A percentile compares a stretch with the other conserved stretches of the same genome.
Conservation (phyloP, 768 basidiomycete genomes). For the Epithele typhae region DNA sequence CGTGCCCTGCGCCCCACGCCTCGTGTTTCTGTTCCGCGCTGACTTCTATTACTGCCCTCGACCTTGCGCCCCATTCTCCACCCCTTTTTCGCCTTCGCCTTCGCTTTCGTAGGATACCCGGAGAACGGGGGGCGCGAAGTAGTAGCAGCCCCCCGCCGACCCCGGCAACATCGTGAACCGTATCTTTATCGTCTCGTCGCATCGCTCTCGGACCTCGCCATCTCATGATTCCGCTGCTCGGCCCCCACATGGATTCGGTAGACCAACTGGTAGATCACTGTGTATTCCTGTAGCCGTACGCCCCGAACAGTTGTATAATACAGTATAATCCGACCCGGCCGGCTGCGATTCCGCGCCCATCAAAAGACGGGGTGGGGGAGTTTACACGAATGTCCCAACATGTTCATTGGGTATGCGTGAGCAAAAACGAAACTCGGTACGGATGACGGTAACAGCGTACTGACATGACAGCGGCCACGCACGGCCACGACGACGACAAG, state of each 20-base stretch:
- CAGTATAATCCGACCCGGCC: slow-evolving; percentile 5
- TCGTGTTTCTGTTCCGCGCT: neutral
- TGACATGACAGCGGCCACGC: too few species aligned
- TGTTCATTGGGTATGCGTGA: too few species aligned
- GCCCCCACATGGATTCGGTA: neutral
- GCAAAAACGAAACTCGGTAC: too few species aligned
- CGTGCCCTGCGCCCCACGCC: slow-evolving; percentile 3
- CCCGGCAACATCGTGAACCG: neutral
- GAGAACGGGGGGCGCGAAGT: too few species aligned
- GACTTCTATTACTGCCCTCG: neutral
- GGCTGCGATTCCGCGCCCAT: too few species aligned
- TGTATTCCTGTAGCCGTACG: slow-evolving; percentile 17
- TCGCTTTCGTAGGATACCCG: too few species aligned
- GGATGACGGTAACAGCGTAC: too few species aligned
- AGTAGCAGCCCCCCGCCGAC: too few species aligned
- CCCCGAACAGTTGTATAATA: slow-evolving; percentile 16
- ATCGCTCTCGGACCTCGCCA: slow-evolving; percentile 13
- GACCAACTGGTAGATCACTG: slow-evolving; percentile 13
- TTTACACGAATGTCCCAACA: too few species aligned
- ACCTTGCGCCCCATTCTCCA: neutral
- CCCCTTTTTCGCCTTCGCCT: neutral
- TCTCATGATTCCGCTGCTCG: neutral
- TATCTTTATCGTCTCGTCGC: slow-evolving; percentile 15
- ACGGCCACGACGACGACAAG: too few species aligned
- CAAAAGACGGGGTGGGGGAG: too few species aligned